Evolutionary conservation across 306 rosid species (phyloP).

Genomic region (Cyclanthera cordifolia): DNA sequence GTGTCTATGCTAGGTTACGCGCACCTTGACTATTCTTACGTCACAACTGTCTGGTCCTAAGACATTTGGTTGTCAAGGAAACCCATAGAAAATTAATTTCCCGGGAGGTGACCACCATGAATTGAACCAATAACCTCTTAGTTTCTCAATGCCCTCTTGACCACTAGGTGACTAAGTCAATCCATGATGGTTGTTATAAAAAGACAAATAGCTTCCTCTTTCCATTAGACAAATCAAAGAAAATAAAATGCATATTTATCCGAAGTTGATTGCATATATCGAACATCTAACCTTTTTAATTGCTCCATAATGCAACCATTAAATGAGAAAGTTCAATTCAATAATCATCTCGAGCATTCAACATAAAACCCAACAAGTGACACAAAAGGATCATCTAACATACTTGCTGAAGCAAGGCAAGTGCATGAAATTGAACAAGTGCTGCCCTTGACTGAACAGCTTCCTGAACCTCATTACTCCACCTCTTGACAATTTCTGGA

Average conservation of each 20-base stretch:
- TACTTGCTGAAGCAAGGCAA: slow-evolving; percentile 95
- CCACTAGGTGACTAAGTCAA: no score
- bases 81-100: no score
- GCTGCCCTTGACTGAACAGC: slow-evolving; percentile 99
- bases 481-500: slow-evolving; percentile 95
- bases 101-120: no score
- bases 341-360: background rate
- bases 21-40: no score
- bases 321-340: background rate
- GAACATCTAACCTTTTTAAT: background rate
- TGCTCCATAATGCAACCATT: background rate
- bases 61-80: no score
- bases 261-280: background rate
- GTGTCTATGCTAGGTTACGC: no score
- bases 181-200: background rate
- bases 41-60: no score
- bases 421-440: slow-evolving; percentile 93
- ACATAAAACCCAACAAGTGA: background rate
- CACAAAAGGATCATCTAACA: slow-evolving; percentile 21
- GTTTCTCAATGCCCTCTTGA: no score
- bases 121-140: no score
- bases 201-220: background rate
- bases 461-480: slow-evolving; percentile 99
- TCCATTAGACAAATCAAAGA: background rate
- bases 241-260: background rate